Evolutionary conservation across 257 asterid species (phyloP), one percentile per base, ranked within the genome.

Genomic region (Prunella vulgaris): DNA sequence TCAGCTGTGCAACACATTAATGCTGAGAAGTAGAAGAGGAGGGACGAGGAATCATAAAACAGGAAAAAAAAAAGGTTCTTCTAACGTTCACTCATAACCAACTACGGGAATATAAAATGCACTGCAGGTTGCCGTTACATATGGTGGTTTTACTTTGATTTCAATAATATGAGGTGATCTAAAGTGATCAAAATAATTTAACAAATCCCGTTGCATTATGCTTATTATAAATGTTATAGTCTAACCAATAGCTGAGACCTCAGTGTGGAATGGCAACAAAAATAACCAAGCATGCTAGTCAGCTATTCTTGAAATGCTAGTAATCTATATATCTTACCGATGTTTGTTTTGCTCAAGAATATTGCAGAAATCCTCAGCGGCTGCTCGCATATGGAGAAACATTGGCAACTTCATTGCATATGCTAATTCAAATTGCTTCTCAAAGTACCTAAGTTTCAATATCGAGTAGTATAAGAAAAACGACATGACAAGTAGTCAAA

Each of bases 351-450:
- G 84, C 70, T 72, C 87, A 42, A 93, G 86, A 76, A 93, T 87
- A 78, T 73, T 54, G 74, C 95, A 86, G 78, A 93, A 93, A 77
- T 93, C 99, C 77, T 84, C 91, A 18, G 88, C 96, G 68, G 99
- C 97, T 51, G 96, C 96, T 78, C 99, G 92, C 99, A 93, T 93
- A 81, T 93, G 99, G 74, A 93, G 99, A 84, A 93, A 90, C 97
- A 93, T 88, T 38, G 99, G 97, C 79, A 93, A 85, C 86, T 87
- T 88, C 76, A 75, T 84, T n/a, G 83, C 81, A 83, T 85, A 64
- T 61, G 99, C 97, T 75, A 90, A 80, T 72, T 93, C 96, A 85
- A 93, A 93, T 72, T 93, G 99, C 88, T 90, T 93, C 78, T 89
- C 86, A 40, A 93, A 93, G 83, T 90, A 93, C 88, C 98, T 93